Conservation (phyloP, 371 early-diverging fungal genomes). For the Fennellomyces sp. region DNA sequence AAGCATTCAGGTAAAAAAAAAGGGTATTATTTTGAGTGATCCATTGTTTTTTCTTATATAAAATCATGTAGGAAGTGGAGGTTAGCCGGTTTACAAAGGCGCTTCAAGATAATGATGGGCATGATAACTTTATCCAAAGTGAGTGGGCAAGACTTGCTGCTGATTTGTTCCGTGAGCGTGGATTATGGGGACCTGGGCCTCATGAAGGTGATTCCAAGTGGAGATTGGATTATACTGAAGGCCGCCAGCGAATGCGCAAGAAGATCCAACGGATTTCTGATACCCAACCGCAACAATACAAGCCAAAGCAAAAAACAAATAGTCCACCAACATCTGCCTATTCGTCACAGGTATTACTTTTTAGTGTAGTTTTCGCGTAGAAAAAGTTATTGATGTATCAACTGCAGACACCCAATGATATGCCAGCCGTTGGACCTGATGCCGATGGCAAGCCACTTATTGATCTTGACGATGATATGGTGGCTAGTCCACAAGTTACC, state of each 20-base stretch:
- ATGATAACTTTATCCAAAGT: conserved; percentile 63
- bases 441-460: not conserved
- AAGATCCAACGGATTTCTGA: conserved; percentile 40
- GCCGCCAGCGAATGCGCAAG: conserved; percentile 63
- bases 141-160: conserved; percentile 68
- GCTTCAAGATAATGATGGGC: conserved; percentile 64
- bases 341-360: not conserved
- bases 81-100: conserved; percentile 59
- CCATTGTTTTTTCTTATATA: not conserved
- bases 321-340: conserved; percentile 10
- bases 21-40: not conserved
- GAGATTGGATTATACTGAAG: conserved; percentile 80
- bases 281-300: conserved; percentile 37
- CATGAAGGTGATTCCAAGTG: conserved; percentile 44
- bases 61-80: conserved; percentile 48
- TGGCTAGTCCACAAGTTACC: not conserved
- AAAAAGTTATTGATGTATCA: too few species aligned
- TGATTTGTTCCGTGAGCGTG: conserved; percentile 61
- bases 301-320: conserved; percentile 50
- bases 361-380: too few species aligned
- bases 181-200: conserved; percentile 61
- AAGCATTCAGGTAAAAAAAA: conserved; percentile 51
- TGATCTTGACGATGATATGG: conserved; percentile 9
- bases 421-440: not conserved
- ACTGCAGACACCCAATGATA: conserved; percentile 1